A percentile compares a stretch with the other conserved stretches of the same genome.
Evolutionary conservation across 352 stramenopile species (phyloP).

Genomic region (Aphanomyces invadans): DNA sequence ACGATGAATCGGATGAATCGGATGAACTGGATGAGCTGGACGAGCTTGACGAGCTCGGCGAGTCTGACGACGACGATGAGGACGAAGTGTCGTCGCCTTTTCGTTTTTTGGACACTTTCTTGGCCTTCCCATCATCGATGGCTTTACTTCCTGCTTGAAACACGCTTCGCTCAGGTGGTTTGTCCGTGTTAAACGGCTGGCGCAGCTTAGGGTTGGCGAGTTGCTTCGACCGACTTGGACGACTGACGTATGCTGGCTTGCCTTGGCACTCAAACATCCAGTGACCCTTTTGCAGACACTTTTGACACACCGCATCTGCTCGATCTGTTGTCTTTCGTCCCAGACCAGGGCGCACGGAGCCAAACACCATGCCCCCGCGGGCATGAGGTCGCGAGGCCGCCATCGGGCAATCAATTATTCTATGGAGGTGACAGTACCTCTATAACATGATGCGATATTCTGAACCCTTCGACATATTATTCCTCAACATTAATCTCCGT

Average conservation of each 20-base stretch:
- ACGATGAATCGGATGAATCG: conserved; percentile 24
- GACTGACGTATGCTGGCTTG: conserved; percentile 69
- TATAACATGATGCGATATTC: neutral
- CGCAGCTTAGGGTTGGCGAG: conserved; percentile 72
- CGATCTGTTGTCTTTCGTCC: conserved; percentile 1
- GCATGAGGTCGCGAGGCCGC: neutral
- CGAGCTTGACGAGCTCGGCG: conserved; percentile 1
- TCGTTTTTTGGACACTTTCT: conserved; percentile 29
- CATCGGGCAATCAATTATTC: neutral
- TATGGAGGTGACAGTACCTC: conserved; percentile 1
- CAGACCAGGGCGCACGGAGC: neutral
- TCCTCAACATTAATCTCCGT: too few relatives aligned
- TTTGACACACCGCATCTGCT: conserved; percentile 63
- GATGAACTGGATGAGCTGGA: conserved; percentile 23
- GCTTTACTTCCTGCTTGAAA: conserved; percentile 21
- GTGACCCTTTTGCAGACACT: conserved; percentile 67
- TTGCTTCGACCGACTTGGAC: conserved; percentile 67
- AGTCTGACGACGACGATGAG: conserved; percentile 25
- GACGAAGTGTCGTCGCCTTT: conserved; percentile 25
- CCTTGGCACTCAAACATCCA: conserved; percentile 88
- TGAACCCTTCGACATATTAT: neutral
- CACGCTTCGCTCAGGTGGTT: conserved; percentile 42
- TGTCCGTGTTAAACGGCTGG: conserved; percentile 74
- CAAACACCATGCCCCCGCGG: conserved; percentile 4
- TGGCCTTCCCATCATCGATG: conserved; percentile 27